Percentiles rank a stretch among this genome's conserved stretches.
Evolutionary conservation across 1,284 basidiomycete species (phyloP).

Genomic region (Cryptococcus wingfieldii): DNA sequence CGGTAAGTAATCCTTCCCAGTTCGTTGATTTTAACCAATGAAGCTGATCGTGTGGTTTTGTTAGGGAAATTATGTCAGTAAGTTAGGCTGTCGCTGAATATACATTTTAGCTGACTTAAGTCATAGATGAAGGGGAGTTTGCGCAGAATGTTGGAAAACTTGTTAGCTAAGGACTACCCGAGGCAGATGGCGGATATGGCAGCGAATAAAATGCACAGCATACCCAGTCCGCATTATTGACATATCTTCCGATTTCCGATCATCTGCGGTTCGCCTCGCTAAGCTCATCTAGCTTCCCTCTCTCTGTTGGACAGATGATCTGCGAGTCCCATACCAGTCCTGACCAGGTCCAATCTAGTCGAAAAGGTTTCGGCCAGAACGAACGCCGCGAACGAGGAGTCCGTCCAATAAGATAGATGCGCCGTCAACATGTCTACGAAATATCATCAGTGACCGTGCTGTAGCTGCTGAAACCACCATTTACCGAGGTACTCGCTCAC

Average conservation of each 20-base stretch:
- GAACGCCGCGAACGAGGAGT: constrained; percentile 46
- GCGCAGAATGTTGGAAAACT: not conserved
- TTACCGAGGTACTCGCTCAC: constrained; percentile 47
- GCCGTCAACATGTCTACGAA: constrained; percentile 42
- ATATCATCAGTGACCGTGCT: not conserved
- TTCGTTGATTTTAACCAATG: not conserved
- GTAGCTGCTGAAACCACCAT: constrained; percentile 10
- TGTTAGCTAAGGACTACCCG: not conserved
- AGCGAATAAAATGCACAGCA: too few relatives aligned
- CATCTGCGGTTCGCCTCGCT: not conserved
- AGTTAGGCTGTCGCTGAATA: not conserved
- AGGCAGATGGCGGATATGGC: too few relatives aligned
- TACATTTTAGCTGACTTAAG: not conserved
- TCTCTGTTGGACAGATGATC: not conserved
- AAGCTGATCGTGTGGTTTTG: not conserved
- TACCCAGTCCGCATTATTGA: too few relatives aligned
- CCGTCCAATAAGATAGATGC: constrained; percentile 47
- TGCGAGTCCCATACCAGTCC: constrained; percentile 39
- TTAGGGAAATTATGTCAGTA: constrained; percentile 9
- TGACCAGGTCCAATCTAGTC: constrained; percentile 34
- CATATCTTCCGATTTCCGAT: too few relatives aligned
- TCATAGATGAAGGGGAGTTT: constrained; percentile 3
- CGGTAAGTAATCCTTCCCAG: constrained; percentile 14
- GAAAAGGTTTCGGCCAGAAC: constrained; percentile 47
- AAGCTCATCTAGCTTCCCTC: not conserved